Base-by-base conservation (phyloP, 805 yeast species). In the Zygoascus flipseniorum region DNA sequence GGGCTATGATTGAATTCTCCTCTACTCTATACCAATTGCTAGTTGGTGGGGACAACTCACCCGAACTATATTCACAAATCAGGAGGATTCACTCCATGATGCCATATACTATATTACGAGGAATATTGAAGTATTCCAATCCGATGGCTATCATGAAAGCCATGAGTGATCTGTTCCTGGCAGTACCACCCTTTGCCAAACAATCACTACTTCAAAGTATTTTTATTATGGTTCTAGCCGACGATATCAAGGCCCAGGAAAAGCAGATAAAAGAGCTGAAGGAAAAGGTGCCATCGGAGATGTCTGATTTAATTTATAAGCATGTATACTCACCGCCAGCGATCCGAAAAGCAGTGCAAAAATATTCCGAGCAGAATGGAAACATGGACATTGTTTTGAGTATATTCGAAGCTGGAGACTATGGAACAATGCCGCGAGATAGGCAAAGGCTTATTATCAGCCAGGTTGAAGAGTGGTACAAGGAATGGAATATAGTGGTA, bases 131-230 rank as follows among this genome's bases (percentile, higher is more conserved):
- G 62, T 81, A 85, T 55, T 88, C 98, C 0, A 92, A 92, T 63
- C 98, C 99, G 1, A 80, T 89, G 69, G 79, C 84, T 43, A 82
- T 92, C 28, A 81, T 88, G 72, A 86, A 89, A 56, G 80, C 83
- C 20, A 71, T 92, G 65, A 78, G 90, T 37, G 97, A 89, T 61
- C 66, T 92, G 54, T 81, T 92, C 59, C 79, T 93, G 72, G 87
- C 85, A n/a, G 32, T 31, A 11, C 87, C 82, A 59, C 86, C 89
- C 35, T 76, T 82, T 63, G 86, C 87, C 23, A 77, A 79, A 13
- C 76, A 76, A 50, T 84, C 89, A 0, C 70, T 90, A 18, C 65
- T 90, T 45, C 95, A 90, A 57, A 78, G 82, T 51, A 76, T 89
- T 50, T 85, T 90, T 63, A 77, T 86, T 19, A 81, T 86, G 60